Conservation (phyloP, 192 early-diverging fungal species). For the Coemansia sp. region DNA sequence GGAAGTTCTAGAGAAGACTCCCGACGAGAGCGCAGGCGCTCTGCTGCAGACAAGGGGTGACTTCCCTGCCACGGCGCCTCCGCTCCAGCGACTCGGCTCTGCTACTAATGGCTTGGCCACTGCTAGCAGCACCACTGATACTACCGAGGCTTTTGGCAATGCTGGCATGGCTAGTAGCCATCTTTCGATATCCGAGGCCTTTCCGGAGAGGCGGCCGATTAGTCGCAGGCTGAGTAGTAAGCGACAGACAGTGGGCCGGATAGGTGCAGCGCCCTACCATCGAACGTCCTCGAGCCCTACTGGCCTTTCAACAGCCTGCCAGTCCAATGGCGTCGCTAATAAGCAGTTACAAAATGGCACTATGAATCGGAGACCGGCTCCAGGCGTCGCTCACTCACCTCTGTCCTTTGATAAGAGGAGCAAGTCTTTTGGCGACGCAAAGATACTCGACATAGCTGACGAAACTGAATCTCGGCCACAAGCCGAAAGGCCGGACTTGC, state of each 20-base stretch:
- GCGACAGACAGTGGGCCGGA: slow-evolving; percentile 8
- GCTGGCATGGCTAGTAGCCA: slow-evolving; percentile 1
- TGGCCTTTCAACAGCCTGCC: background rate
- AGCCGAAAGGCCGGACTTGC: background rate
- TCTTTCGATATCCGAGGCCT: slow-evolving; percentile 39
- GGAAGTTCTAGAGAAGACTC: background rate
- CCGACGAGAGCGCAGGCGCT: slow-evolving; percentile 6
- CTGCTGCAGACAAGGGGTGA: background rate
- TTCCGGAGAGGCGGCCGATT: slow-evolving; percentile 48
- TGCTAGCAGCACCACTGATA: background rate
- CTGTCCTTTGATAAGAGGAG: background rate
- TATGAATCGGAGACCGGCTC: background rate
- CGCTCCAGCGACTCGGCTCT: slow-evolving; percentile 9
- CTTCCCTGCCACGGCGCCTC: background rate
- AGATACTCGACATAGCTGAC: background rate
- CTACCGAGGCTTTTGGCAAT: background rate
- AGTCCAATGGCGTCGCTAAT: background rate
- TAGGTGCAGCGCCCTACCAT: background rate
- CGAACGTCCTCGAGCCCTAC: background rate
- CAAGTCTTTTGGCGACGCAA: background rate
- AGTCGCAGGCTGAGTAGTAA: slow-evolving; percentile 21
- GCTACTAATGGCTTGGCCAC: background rate
- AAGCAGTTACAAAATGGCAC: background rate
- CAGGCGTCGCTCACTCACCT: background rate
- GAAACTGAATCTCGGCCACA: background rate